Evolutionary conservation across 768 basidiomycete genomes (phyloP).

Genomic region (Panaeolus cyanescens): DNA sequence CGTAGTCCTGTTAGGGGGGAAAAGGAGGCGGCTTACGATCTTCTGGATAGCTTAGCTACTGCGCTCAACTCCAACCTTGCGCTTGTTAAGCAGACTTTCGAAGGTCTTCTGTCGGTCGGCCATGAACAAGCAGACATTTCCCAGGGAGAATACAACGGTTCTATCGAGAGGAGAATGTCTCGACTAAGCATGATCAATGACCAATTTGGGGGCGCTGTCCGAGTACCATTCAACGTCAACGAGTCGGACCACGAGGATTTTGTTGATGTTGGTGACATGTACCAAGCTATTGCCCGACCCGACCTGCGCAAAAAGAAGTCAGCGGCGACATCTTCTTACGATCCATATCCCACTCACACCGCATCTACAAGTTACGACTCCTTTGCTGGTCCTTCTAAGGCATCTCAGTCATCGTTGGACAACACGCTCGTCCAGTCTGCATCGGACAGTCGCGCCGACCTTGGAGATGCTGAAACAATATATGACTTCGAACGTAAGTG

Average conservation of each 20-base stretch:
- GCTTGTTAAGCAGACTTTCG: constrained; percentile 58
- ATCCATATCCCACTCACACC: constrained; percentile 23
- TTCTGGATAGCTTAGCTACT: constrained; percentile 49
- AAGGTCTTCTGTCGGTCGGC: constrained; percentile 62
- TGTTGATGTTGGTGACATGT: constrained; percentile 47
- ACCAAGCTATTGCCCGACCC: constrained; percentile 46
- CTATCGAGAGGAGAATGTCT: constrained; percentile 79
- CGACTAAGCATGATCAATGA: constrained; percentile 63
- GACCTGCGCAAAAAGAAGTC: constrained; percentile 33
- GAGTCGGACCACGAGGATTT: constrained; percentile 52
- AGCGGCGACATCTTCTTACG: constrained; percentile 25
- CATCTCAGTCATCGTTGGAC: constrained; percentile 25
- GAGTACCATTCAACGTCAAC: constrained; percentile 36
- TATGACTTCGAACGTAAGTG: constrained; percentile 43
- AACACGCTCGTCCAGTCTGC: constrained; percentile 26
- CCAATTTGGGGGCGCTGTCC: constrained; percentile 42
- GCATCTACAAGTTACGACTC: constrained; percentile 23
- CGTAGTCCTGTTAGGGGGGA: constrained; percentile 29
- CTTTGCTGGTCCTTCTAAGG: constrained; percentile 11
- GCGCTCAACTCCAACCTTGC: constrained; percentile 60
- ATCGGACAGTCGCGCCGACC: constrained; percentile 16
- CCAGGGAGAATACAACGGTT: constrained; percentile 70
- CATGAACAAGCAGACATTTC: constrained; percentile 72
- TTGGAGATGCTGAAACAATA: constrained; percentile 21
- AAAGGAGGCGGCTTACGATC: constrained; percentile 38